Percentiles rank a stretch among this genome's conserved stretches.
phyloP scores from a whole-genome alignment of 768 basidiomycete genomes.

The Serendipita vermifera region DNA sequence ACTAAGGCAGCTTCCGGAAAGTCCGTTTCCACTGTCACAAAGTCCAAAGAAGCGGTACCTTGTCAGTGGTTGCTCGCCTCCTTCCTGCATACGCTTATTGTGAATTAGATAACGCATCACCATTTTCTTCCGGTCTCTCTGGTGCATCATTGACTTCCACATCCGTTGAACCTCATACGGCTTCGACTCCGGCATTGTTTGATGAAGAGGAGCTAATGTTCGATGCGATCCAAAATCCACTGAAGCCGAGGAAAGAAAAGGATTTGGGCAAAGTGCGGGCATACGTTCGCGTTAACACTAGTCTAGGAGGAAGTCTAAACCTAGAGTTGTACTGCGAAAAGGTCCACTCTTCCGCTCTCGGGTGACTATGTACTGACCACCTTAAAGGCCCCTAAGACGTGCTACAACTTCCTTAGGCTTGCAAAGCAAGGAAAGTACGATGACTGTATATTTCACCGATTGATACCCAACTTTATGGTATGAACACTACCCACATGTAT shows the following conservation, averaged over 20 bases:
- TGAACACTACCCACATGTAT: constrained; percentile 14
- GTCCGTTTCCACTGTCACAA: constrained; percentile 24
- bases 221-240: constrained; percentile 71
- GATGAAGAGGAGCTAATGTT: constrained; percentile 99
- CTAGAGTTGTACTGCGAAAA: constrained; percentile 82
- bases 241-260: constrained; percentile 86
- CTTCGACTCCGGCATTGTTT: constrained; percentile 74
- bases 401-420: constrained; percentile 95
- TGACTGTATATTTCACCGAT: constrained; percentile 75
- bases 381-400: constrained; percentile 84
- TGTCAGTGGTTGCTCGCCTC: constrained; percentile 36
- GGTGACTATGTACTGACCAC: background rate
- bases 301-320: constrained; percentile 77
- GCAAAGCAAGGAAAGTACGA: constrained; percentile 86
- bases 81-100: no score
- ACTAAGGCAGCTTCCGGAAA: constrained; percentile 19
- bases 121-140: constrained; percentile 76
- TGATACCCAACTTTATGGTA: constrained; percentile 95
- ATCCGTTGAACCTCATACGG: constrained; percentile 62
- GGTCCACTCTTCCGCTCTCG: constrained; percentile 27
- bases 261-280: constrained; percentile 83
- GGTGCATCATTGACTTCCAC: constrained; percentile 94
- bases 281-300: constrained; percentile 92
- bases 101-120: constrained; percentile 89
- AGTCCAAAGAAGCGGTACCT: constrained; percentile 46